Evolutionary conservation across 139 green algal species (phyloP).

Genomic region (Haematococcus sp.): DNA sequence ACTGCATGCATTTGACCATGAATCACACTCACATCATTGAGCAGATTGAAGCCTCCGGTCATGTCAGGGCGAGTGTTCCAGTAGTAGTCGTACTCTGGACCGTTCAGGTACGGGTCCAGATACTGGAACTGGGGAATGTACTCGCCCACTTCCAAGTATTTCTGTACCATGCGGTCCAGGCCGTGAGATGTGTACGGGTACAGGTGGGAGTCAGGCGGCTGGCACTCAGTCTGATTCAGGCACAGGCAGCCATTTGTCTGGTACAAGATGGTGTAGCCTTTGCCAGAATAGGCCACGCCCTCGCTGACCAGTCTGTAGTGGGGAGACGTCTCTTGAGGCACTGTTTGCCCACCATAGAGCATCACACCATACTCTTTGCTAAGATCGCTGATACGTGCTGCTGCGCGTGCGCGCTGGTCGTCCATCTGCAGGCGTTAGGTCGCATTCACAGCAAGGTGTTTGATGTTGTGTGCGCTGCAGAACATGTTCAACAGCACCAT

Average conservation of each 20-base stretch:
- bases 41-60: not conserved
- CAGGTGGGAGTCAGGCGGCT: not conserved
- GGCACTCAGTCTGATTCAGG: constrained; percentile 3
- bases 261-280: not conserved
- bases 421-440: too few species aligned
- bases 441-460: too few species aligned
- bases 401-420: too few species aligned
- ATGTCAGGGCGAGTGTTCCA: constrained; percentile 15
- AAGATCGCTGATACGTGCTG: too few species aligned
- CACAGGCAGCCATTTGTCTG: not conserved
- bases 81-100: constrained; percentile 11
- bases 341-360: not conserved
- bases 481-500: too few species aligned
- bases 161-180: constrained; percentile 7
- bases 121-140: constrained; percentile 5
- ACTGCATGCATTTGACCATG: not conserved
- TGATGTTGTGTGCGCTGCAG: too few species aligned
- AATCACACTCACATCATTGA: not conserved
- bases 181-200: constrained; percentile 2
- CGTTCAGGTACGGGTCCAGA: constrained; percentile 15
- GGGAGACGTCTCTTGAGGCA: not conserved
- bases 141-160: constrained; percentile 8
- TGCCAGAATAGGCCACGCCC: constrained; percentile 2
- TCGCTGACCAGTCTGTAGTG: constrained; percentile 1
- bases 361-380: too few species aligned